These are phyloP conservation scores for Emydomyces testavorans DNA, from an alignment of 2,329 filamentous ascomycete species.

Conservation along the genomic window DNA sequence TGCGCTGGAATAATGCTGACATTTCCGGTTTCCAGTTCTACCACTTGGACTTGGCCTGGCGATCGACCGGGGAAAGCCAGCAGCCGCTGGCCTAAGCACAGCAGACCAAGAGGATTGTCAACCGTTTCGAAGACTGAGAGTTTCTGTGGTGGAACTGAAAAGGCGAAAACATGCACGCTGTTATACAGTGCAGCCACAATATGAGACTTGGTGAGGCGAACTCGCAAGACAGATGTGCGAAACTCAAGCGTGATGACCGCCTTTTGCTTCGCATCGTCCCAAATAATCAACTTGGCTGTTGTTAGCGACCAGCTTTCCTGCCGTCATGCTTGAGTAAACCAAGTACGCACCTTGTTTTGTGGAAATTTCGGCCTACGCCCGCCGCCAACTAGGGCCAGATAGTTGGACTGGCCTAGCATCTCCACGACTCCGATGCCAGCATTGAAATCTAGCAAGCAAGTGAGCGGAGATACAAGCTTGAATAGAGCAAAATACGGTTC, in stretches of 20 bases:
- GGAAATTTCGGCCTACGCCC: conserved; percentile 76
- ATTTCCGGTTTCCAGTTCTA: conserved; percentile 64
- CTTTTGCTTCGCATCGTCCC: conserved; percentile 74
- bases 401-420: conserved; percentile 80
- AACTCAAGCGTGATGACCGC: conserved; percentile 67
- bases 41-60: conserved; percentile 75
- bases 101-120: conserved; percentile 70
- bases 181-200: conserved; percentile 74
- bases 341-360: conserved; percentile 58
- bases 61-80: conserved; percentile 82
- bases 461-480: not conserved
- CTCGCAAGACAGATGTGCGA: conserved; percentile 65
- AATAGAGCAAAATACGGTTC: not conserved
- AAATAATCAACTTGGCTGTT: conserved; percentile 55
- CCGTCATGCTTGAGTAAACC: not conserved
- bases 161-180: conserved; percentile 68
- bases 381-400: conserved; percentile 79
- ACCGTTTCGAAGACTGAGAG: conserved; percentile 71
- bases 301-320: conserved; percentile 1
- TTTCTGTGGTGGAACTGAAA: conserved; percentile 59
- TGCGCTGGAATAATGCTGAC: conserved; percentile 93
- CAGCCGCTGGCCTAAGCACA: conserved; percentile 60
- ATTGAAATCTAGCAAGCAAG: conserved; percentile 52
- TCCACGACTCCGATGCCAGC: conserved; percentile 71
- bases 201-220: conserved; percentile 62